These are phyloP conservation scores for Salix purpurea DNA, from an alignment of 345 rosid genomes.

Conservation along the genomic window DNA sequence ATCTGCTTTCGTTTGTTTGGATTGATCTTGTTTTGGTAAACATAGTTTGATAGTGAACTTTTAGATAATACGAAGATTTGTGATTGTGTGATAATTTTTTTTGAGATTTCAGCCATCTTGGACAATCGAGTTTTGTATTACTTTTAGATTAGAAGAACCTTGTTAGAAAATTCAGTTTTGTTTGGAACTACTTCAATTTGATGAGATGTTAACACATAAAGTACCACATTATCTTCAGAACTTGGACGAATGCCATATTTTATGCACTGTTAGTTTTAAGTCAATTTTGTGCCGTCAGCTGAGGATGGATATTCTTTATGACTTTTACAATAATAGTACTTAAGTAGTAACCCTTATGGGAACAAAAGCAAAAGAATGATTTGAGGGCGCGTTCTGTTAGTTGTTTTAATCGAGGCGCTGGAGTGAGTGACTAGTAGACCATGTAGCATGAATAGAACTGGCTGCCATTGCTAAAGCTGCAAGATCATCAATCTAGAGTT, in stretches of 20 bases:
- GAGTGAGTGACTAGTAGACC: not conserved
- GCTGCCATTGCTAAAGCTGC: constrained; percentile 7
- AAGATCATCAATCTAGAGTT: constrained; percentile 6
- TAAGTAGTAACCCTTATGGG: not conserved
- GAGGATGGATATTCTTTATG: not conserved
- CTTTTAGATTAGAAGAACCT: not conserved
- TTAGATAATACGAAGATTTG: no score
- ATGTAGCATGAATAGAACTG: constrained; percentile 14
- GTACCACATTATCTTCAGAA: no score
- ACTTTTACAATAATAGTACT: not conserved
- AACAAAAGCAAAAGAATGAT: not conserved
- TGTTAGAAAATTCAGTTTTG: not conserved
- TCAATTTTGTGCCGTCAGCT: not conserved
- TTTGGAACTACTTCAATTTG: not conserved
- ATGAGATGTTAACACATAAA: not conserved
- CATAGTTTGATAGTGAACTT: no score
- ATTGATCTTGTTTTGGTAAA: no score
- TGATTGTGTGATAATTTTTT: no score
- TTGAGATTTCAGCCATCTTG: no score
- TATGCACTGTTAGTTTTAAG: no score
- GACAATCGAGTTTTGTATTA: no score
- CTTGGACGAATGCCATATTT: no score
- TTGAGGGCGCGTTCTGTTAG: not conserved
- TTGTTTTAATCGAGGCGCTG: not conserved
- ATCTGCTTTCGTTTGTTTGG: not conserved